Evolutionary conservation across 441 rosid species (phyloP), one percentile per base, ranked within the genome.

Genomic region (Gossypium gossypioides): DNA sequence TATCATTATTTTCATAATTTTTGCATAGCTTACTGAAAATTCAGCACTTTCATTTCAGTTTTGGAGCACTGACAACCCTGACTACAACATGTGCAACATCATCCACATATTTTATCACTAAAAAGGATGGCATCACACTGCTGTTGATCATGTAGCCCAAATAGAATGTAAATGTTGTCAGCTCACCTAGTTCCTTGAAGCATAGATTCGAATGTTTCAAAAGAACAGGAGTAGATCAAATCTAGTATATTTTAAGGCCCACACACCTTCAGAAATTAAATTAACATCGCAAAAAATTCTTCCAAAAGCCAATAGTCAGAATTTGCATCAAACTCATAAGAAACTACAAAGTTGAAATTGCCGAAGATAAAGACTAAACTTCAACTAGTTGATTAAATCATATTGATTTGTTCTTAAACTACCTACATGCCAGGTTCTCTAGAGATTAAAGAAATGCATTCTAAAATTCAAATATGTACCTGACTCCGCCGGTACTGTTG

Each of bases 401-500:
- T 10, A 32, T 21, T 18, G 25, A 62, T 62, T 62, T 62, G 25
- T 48, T 2, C 56, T 48, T 19, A 72, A 22, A 24, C 57, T 24
- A 60, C 57, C 6, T 54, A 46, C 67, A 60, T 44, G 27, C 40
- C 50, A 16, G 19, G 18, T 51, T 44, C 74, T 56, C 54, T 5
- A 69, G 1, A 60, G 6, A 64, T 3, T 24, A 56, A 34, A 50
- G 13, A 25, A 13, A 72, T 57, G 59, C 48, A 69, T 42, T 71
- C 16, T 4, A 73, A 21, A 29, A 18, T 27, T 61, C 13, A 74
- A 18, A 63, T 24, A 18, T 85, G 68, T 81, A 96, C 99, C 99
- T 87, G 99, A 80, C 71, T 84, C 85, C 84, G 84, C 64, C 78
- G 67, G 37, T 52, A 79, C 54, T 80, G 96, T 64, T 83, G 84